phyloP scores from a whole-genome alignment of 2,329 filamentous ascomycete species.

The Rhynchosporium agropyri region DNA sequence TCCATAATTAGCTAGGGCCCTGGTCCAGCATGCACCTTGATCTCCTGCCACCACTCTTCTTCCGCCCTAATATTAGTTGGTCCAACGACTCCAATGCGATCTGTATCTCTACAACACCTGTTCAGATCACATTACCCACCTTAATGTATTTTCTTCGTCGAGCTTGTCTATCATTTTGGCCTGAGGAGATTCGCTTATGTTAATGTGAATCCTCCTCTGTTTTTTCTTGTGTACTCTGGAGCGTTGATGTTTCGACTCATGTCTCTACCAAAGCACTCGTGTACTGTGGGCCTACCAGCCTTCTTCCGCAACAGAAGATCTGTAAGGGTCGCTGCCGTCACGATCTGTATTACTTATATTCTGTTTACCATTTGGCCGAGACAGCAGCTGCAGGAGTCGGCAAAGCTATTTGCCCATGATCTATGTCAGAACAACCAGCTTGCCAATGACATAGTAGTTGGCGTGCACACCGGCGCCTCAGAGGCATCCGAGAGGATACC shows the following conservation, averaged over 20 bases:
- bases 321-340: background rate
- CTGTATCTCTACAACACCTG: background rate
- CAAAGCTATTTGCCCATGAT: background rate
- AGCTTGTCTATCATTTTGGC: background rate
- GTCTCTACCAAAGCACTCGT: background rate
- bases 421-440: background rate
- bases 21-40: no score
- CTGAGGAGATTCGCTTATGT: background rate
- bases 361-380: background rate
- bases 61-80: no score
- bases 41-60: no score
- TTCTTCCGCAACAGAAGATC: constrained; percentile 1
- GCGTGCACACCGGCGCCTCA: constrained; percentile 60
- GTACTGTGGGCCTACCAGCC: background rate
- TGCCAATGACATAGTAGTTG: constrained; percentile 39
- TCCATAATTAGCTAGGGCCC: no score
- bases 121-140: background rate
- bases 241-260: constrained; percentile 4
- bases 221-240: background rate
- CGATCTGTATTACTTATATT: background rate
- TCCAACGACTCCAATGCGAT: no score
- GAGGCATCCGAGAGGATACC: constrained; percentile 56
- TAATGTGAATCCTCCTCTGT: background rate
- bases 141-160: background rate
- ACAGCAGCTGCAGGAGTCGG: background rate